phyloP scores from a whole-genome alignment of 2,329 filamentous ascomycete species.

The Fusarium setosum region DNA sequence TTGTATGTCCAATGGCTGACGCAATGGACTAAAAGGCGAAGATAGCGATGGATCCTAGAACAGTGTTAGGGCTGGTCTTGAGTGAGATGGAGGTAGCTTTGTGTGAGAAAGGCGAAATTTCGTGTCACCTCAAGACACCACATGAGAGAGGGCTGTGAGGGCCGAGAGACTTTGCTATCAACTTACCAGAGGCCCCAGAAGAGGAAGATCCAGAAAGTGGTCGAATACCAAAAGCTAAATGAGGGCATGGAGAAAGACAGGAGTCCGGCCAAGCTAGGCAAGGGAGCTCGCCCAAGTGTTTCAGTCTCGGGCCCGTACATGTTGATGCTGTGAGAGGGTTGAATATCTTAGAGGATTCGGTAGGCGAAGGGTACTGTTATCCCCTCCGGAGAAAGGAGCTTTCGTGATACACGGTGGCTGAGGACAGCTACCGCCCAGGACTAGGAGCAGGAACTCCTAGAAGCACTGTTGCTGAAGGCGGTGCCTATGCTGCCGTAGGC shows the following conservation, averaged over 20 bases:
- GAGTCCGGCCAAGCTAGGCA: conserved; percentile 29
- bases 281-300: conserved; percentile 16
- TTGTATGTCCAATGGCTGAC: conserved; percentile 88
- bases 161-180: background rate
- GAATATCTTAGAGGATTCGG: conserved; percentile 22
- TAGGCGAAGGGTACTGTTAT: conserved; percentile 34
- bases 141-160: background rate
- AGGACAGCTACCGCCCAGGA: conserved; percentile 13
- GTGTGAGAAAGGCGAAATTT: background rate
- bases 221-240: conserved; percentile 54
- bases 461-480: conserved; percentile 1
- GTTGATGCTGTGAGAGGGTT: conserved; percentile 21
- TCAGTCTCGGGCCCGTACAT: conserved; percentile 37
- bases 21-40: conserved; percentile 86
- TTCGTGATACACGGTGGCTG: conserved; percentile 24
- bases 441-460: conserved; percentile 7
- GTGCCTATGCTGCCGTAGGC: conserved; percentile 2
- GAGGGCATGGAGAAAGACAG: conserved; percentile 36
- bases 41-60: conserved; percentile 84
- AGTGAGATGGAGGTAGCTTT: background rate
- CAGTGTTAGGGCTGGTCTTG: conserved; percentile 29
- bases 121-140: background rate
- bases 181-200: conserved; percentile 62
- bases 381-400: conserved; percentile 16
- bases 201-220: conserved; percentile 59